Evolutionary conservation across 352 stramenopile genomes (phyloP).

Genomic region (Globisporangium nagaii): DNA sequence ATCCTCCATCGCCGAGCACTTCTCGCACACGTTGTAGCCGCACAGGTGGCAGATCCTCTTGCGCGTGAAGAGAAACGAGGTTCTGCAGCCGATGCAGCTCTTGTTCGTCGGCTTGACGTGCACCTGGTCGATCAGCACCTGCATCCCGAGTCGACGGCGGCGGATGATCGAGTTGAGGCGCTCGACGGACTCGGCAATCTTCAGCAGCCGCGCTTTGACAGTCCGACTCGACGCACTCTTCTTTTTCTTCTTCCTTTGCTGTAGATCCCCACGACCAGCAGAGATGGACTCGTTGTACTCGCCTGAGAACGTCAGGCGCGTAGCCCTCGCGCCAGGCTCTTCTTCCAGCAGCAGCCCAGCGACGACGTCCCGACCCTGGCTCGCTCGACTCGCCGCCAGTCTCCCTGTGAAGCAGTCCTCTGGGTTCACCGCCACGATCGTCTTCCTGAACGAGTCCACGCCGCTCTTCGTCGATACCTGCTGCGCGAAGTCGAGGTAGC

Average conservation of each 20-base stretch:
- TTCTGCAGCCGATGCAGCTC: neutral
- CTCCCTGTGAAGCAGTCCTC: neutral
- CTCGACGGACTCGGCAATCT: neutral
- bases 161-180: neutral
- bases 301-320: neutral
- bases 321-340: neutral
- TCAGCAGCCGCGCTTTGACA: too few species aligned
- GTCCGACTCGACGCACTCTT: too few species aligned
- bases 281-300: neutral
- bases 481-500: neutral
- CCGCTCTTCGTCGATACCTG: neutral
- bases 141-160: neutral
- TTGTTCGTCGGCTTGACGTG: neutral
- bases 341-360: neutral
- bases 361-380: neutral
- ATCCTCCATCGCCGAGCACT: constrained; percentile 22
- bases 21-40: constrained; percentile 25
- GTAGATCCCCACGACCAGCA: too few species aligned
- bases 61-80: neutral
- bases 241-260: too few species aligned
- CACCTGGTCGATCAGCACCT: neutral
- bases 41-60: constrained; percentile 20
- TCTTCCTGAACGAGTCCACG: neutral
- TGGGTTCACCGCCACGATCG: neutral
- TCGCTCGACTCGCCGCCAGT: neutral